Evolutionary conservation across 345 rosid genomes (phyloP), one percentile per base, ranked within the genome.

Genomic region (Aquilaria yunnanensis): DNA sequence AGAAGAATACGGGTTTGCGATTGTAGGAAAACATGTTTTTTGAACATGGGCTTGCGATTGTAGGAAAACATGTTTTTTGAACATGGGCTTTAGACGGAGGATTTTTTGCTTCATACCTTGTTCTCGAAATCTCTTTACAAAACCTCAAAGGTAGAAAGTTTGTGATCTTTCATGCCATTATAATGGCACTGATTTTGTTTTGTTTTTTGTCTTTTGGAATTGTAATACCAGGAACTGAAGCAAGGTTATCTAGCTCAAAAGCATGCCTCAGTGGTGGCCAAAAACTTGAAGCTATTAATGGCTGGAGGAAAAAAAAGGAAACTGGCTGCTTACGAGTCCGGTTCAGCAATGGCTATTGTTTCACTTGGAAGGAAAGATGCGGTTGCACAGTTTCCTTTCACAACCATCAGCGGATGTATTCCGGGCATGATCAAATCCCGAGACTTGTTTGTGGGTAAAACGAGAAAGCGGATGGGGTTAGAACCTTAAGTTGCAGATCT

Each of bases 401-500:
- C 72, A 4, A 88, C 97, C 32, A 60, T 85, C 33, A 69, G 64
- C 3, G 97, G 97, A 41, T 54, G 79, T 51, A 14, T 91, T 32
- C 96, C 97, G n/a, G 97, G 97, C 32, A 51, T 82, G 62, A 73
- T 91, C 67, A 91, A 91, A 73, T 88, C 97, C 2, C 69, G 65
- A 33, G 91, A 91, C 80, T 47, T 86, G 70, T 88, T 88, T 56
- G 91, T 90, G 32, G 85, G 89, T 46, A 90, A 73, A 74, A 86
- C 90, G 2, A 84, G 97, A 79, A 83, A 81, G 73, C 32, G 70
- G 45, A 61, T 78, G 77, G 91, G 90, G 2, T 71, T 83, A 65
- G 59, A 68, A 59, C 63, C 86, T 59, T 64, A 66, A 12, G 23
- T 52, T 32, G 67, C 4, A 10, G 51, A 72, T 11, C 51, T 69